Percentiles rank a stretch among this genome's conserved stretches.
These are phyloP conservation scores for Curvularia hawaiiensis DNA, from an alignment of 2,329 filamentous ascomycete genomes.

Conservation along the genomic window DNA sequence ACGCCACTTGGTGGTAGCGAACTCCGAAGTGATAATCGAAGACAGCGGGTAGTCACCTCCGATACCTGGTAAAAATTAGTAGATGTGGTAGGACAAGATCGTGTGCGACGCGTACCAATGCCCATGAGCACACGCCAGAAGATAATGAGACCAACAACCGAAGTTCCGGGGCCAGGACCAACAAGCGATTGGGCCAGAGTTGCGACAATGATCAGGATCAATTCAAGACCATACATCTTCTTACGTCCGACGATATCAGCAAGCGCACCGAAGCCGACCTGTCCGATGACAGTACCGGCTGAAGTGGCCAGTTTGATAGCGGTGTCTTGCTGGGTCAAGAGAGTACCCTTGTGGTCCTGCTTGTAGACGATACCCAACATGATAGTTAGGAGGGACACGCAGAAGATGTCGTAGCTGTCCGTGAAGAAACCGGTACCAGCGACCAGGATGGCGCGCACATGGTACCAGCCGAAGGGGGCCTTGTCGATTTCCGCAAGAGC, in stretches of 20 bases:
- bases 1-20: slow-evolving; percentile 49
- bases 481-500: slow-evolving; percentile 83
- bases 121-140: slow-evolving; percentile 52
- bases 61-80: slow-evolving; percentile 36
- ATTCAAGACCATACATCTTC: slow-evolving; percentile 74
- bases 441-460: slow-evolving; percentile 77
- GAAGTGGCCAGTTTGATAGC: slow-evolving; percentile 87
- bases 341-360: slow-evolving; percentile 53
- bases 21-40: slow-evolving; percentile 75
- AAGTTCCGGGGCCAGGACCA: slow-evolving; percentile 43
- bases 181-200: slow-evolving; percentile 46
- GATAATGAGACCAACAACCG: slow-evolving; percentile 46
- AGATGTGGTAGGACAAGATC: slow-evolving; percentile 29
- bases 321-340: slow-evolving; percentile 73
- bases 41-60: slow-evolving; percentile 82
- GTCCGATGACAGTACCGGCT: slow-evolving; percentile 81
- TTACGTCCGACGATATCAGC: slow-evolving; percentile 80
- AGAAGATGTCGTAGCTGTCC: slow-evolving; percentile 73
- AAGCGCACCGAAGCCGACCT: slow-evolving; percentile 67
- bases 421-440: slow-evolving; percentile 88
- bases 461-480: slow-evolving; percentile 81
- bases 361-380: slow-evolving; percentile 85
- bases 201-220: slow-evolving; percentile 49
- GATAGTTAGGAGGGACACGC: slow-evolving; percentile 51
- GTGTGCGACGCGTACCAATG: slow-evolving; percentile 32